Evolutionary conservation across 305 asterid species (phyloP).

Genomic region (Fraxinus latifolia): DNA sequence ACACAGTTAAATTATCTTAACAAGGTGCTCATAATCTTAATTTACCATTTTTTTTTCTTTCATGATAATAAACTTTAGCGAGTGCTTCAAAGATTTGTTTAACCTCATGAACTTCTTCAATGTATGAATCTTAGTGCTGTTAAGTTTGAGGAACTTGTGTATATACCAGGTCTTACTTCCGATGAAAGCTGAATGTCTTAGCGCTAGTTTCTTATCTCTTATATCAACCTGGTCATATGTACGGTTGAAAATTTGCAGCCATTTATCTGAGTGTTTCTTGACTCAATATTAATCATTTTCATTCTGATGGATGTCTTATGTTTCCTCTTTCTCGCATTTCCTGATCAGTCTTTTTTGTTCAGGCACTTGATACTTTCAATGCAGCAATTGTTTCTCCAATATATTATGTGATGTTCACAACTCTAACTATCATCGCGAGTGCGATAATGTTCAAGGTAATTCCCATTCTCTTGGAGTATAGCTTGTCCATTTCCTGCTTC

Average conservation of each 20-base stretch:
- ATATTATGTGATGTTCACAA: slow-evolving; percentile 85
- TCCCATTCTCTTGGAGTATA: background rate
- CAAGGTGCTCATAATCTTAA: slow-evolving; percentile 40
- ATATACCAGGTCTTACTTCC: background rate
- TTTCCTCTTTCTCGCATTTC: slow-evolving; percentile 19
- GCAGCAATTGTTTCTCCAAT: slow-evolving; percentile 82
- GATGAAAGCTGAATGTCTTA: background rate
- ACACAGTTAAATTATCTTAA: slow-evolving; percentile 72
- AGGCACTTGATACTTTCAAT: slow-evolving; percentile 83
- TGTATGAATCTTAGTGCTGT: background rate
- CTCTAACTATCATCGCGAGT: slow-evolving; percentile 70
- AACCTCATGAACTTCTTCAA: background rate
- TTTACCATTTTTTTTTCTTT: background rate
- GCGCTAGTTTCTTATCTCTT: background rate
- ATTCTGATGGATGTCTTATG: background rate
- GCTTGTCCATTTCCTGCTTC: slow-evolving; percentile 5
- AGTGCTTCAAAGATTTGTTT: background rate
- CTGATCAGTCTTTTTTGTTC: slow-evolving; percentile 13
- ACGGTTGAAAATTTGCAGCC: background rate
- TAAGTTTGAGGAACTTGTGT: background rate
- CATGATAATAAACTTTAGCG: background rate
- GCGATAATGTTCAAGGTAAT: slow-evolving; percentile 87
- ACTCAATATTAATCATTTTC: background rate
- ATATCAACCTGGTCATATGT: background rate
- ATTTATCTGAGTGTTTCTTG: background rate